These are phyloP conservation scores for Populus tremula DNA, from an alignment of 345 rosid species.

Conservation along the genomic window DNA sequence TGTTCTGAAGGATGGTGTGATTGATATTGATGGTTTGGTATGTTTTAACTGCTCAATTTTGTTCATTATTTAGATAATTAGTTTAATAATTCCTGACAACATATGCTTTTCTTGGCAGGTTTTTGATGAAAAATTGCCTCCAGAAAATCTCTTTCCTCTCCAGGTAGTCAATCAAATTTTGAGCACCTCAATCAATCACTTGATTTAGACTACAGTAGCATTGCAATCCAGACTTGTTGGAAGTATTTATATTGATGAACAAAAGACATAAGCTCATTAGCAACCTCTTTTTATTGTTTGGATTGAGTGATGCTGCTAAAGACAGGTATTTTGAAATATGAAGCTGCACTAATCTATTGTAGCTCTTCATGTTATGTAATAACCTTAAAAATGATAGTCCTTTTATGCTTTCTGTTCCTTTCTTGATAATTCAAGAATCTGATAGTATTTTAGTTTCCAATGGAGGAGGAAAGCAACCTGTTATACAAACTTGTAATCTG, in stretches of 20 bases:
- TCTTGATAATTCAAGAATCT: not conserved
- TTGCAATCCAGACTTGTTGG: not conserved
- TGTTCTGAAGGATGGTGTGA: constrained; percentile 82
- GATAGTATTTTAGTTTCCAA: not conserved
- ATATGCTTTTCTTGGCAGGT: constrained; percentile 43
- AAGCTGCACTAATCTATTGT: not conserved
- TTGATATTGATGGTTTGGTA: constrained; percentile 95
- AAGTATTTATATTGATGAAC: not conserved
- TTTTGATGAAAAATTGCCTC: constrained; percentile 77
- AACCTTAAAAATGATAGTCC: not conserved
- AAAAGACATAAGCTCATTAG: not conserved
- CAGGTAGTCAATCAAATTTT: constrained; percentile 52
- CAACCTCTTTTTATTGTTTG: not conserved
- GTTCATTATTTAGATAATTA: constrained; percentile 4
- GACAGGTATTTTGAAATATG: not conserved
- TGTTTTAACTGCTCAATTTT: constrained; percentile 27
- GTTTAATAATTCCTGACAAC: not conserved
- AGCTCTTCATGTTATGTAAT: not conserved
- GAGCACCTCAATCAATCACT: not conserved
- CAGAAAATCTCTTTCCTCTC: constrained; percentile 82
- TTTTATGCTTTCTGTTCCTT: not conserved
- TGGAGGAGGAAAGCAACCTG: not conserved
- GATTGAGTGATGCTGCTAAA: not conserved
- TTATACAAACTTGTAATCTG: not conserved
- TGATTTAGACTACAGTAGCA: not conserved